These are phyloP conservation scores for Trichoderma virens DNA, from an alignment of 495 filamentous ascomycete species.

Conservation along the genomic window DNA sequence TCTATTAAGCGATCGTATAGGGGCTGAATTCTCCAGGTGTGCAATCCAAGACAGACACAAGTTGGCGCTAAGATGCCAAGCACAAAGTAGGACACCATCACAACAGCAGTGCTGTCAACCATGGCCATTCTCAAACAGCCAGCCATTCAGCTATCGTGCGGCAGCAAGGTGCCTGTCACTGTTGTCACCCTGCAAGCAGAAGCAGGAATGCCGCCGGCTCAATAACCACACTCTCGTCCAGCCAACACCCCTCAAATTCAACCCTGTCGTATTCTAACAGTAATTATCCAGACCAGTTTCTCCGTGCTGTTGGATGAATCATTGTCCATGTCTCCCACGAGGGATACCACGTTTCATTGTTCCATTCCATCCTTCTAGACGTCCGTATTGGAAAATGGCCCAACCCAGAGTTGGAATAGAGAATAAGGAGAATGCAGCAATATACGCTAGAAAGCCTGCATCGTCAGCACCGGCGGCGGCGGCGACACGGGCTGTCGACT, in stretches of 20 bases:
- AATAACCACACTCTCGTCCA: not conserved
- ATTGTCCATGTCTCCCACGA: not conserved
- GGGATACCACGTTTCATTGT: not conserved
- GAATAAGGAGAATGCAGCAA: not conserved
- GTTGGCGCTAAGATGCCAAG: not conserved
- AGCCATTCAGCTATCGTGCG: not conserved
- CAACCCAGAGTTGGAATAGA: not conserved
- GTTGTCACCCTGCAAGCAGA: not conserved
- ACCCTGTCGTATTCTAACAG: no score
- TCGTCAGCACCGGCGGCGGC: constrained; percentile 4
- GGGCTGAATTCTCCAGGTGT: not conserved
- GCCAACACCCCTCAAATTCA: not conserved
- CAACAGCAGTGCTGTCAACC: not conserved
- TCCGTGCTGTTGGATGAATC: not conserved
- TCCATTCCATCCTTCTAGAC: not conserved
- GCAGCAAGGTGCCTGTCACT: not conserved
- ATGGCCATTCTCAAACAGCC: not conserved
- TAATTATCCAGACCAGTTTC: no score
- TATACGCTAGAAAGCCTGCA: not conserved
- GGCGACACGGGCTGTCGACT: not conserved
- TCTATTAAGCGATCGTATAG: not conserved
- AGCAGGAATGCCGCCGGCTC: not conserved
- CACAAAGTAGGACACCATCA: not conserved
- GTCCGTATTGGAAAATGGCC: not conserved
- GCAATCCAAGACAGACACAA: not conserved